Evolutionary conservation across 2,329 filamentous ascomycete genomes (phyloP).

Genomic region (Furcasterigmium furcatum): DNA sequence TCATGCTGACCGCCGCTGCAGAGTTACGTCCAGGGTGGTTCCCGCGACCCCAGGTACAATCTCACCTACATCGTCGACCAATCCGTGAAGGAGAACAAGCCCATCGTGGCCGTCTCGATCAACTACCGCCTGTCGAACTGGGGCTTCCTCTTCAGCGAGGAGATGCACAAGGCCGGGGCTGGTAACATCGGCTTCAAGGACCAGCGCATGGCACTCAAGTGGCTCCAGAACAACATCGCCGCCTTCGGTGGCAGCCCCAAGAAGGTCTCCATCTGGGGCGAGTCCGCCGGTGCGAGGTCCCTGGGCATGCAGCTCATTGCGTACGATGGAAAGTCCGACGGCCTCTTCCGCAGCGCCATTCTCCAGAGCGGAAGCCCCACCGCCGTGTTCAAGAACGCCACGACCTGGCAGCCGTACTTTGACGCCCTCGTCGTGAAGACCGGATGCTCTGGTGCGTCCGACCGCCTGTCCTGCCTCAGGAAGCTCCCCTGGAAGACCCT

Average conservation of each 20-base stretch:
- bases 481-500: constrained; percentile 24
- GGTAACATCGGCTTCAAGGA: constrained; percentile 49
- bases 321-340: constrained; percentile 49
- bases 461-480: constrained; percentile 26
- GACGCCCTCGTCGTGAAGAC: constrained; percentile 10
- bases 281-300: constrained; percentile 48
- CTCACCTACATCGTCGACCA: constrained; percentile 54
- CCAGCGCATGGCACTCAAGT: constrained; percentile 44
- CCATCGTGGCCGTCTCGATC: constrained; percentile 46
- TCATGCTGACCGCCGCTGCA: not conserved
- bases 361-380: constrained; percentile 41
- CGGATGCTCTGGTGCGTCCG: constrained; percentile 9
- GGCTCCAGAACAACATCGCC: constrained; percentile 48
- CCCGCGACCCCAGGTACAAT: constrained; percentile 53
- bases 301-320: constrained; percentile 48
- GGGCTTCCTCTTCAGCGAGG: constrained; percentile 46
- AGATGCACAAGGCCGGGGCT: constrained; percentile 36
- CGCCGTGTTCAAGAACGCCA: constrained; percentile 14
- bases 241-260: constrained; percentile 43
- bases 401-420: constrained; percentile 14
- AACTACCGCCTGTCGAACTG: constrained; percentile 49
- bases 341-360: constrained; percentile 51
- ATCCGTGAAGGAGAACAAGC: constrained; percentile 40
- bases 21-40: constrained; percentile 13
- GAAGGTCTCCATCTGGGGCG: constrained; percentile 49